phyloP scores from a whole-genome alignment of 225 moss, liverwort and hornwort genomes.

The Straminergon stramineum region DNA sequence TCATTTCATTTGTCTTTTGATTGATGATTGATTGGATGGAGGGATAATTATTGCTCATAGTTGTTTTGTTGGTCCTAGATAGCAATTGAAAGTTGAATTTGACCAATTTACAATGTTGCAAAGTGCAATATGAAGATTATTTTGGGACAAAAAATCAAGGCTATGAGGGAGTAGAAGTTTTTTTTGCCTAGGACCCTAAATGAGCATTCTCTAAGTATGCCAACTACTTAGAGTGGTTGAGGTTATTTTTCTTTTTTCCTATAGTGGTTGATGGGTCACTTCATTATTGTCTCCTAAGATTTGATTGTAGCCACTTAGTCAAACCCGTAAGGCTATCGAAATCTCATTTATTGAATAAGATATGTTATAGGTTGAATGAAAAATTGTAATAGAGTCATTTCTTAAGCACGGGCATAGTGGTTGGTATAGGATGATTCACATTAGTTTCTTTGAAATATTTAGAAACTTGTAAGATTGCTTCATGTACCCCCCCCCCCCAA shows the following conservation, averaged over 20 bases:
- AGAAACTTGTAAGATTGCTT: not conserved
- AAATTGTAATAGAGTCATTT: not conserved
- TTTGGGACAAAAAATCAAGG: no score
- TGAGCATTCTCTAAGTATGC: not conserved
- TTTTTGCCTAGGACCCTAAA: not conserved
- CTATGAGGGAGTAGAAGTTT: no score
- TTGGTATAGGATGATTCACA: not conserved
- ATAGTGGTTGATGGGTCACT: not conserved
- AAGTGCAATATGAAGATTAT: no score
- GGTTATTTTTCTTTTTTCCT: not conserved
- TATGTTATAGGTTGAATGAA: not conserved
- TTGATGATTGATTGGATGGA: no score
- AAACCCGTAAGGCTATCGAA: not conserved
- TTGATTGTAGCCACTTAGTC: not conserved
- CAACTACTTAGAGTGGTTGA: not conserved
- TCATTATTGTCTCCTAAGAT: not conserved
- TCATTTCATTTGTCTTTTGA: no score
- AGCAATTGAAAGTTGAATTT: no score
- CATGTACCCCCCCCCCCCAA: accelerated
- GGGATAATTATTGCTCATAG: no score
- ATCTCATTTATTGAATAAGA: not conserved
- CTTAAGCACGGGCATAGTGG: accelerated
- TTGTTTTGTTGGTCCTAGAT: no score
- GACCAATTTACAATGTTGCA: no score
- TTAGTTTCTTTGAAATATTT: not conserved